A percentile compares a stretch with the other conserved stretches of the same genome.
These are phyloP conservation scores for barrel medic (Medicago truncatula) DNA, from an alignment of 306 rosid genomes.

Conservation along the genomic window MtrunA17r5.0-ANR NC_053046.1:3662001-3662500, in stretches of 20 bases:
- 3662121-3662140: slow-evolving; percentile 78
- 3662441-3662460: slow-evolving; percentile 42
- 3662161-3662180: slow-evolving; percentile 71
- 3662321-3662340: slow-evolving; percentile 96
- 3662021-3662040: not conserved
- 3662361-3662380: slow-evolving; percentile 81
- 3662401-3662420: slow-evolving; percentile 87
- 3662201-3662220: slow-evolving; percentile 76
- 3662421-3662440: slow-evolving; percentile 76
- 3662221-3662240: slow-evolving; percentile 74
- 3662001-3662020: not conserved
- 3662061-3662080: slow-evolving; percentile 10
- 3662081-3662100: slow-evolving; percentile 59
- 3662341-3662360: slow-evolving; percentile 84
- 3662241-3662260: slow-evolving; percentile 66
- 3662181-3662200: slow-evolving; percentile 84
- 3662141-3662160: slow-evolving; percentile 60
- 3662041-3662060: not conserved
- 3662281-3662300: slow-evolving; percentile 75
- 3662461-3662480: slow-evolving; percentile 43
- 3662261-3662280: slow-evolving; percentile 68
- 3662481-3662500: slow-evolving; percentile 52
- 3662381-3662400: slow-evolving; percentile 78
- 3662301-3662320: slow-evolving; percentile 84
- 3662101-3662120: slow-evolving; percentile 83